A percentile compares a stretch with the other conserved stretches of the same genome.
phyloP scores from a whole-genome alignment of 148 eudicot genomes.

The Cornus kousa region DNA sequence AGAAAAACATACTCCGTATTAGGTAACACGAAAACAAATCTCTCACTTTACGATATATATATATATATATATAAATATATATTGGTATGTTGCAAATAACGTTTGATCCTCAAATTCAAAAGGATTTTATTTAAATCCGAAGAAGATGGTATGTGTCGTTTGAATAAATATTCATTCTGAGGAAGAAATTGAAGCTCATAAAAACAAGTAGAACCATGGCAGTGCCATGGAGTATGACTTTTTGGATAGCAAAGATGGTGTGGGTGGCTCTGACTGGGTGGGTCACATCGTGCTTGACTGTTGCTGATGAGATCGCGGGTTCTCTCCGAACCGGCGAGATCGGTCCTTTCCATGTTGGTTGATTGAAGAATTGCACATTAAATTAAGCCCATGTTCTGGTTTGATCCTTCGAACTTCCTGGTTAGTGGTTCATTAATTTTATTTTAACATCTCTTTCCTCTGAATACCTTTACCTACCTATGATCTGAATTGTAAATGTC shows the following conservation, averaged over 20 bases:
- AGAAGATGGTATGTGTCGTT: background rate
- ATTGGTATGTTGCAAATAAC: background rate
- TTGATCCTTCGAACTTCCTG: slow-evolving; percentile 1
- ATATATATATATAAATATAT: no score
- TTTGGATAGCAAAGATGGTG: slow-evolving; percentile 56
- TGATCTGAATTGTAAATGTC: slow-evolving; percentile 1
- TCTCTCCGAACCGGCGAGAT: slow-evolving; percentile 61
- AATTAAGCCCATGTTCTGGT: background rate
- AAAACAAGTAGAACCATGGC: slow-evolving; percentile 38
- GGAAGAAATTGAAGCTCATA: slow-evolving; percentile 11
- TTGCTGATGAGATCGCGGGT: slow-evolving; percentile 75
- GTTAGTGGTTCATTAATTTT: slow-evolving; percentile 5
- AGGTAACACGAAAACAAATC: background rate
- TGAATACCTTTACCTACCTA: background rate
- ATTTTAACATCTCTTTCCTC: background rate
- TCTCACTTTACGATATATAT: background rate
- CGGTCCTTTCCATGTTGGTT: slow-evolving; percentile 59
- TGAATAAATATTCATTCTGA: background rate
- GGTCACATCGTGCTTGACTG: slow-evolving; percentile 61
- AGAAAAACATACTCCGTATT: no score
- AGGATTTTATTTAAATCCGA: background rate
- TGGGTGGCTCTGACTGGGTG: slow-evolving; percentile 63
- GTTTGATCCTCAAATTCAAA: background rate
- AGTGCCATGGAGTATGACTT: slow-evolving; percentile 54
- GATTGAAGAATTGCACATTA: slow-evolving; percentile 12